These are phyloP conservation scores for Mycena belliarum DNA, from an alignment of 768 basidiomycete species.

Conservation along the genomic window DNA sequence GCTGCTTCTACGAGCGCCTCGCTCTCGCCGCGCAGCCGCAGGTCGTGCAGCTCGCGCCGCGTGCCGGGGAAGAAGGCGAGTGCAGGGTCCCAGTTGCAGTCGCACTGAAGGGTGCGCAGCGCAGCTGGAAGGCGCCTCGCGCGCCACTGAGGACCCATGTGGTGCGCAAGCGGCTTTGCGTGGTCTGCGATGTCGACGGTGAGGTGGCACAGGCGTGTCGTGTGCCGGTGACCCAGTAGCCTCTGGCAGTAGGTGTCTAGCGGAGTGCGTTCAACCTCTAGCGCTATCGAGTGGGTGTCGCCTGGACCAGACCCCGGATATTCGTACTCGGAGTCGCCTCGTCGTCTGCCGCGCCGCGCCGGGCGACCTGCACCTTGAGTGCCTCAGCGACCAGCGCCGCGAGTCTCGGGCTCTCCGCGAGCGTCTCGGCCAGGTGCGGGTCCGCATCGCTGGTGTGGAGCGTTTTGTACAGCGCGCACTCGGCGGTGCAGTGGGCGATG, in stretches of 20 bases:
- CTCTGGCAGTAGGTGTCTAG: slow-evolving; percentile 47
- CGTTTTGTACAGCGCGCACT: slow-evolving; percentile 61
- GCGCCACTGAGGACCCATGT: slow-evolving; percentile 43
- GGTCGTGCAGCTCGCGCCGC: slow-evolving; percentile 49
- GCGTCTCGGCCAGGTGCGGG: slow-evolving; percentile 46
- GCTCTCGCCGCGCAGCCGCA: slow-evolving; percentile 49
- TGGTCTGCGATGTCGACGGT: slow-evolving; percentile 48
- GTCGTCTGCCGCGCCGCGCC: slow-evolving; percentile 25
- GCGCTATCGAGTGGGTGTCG: too few relatives aligned
- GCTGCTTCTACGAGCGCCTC: too few relatives aligned
- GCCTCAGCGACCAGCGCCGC: slow-evolving; percentile 53
- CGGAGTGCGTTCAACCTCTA: slow-evolving; percentile 3
- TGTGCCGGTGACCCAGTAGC: slow-evolving; percentile 50
- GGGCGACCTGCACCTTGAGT: slow-evolving; percentile 49
- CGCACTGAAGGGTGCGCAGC: slow-evolving; percentile 62
- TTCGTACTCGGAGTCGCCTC: slow-evolving; percentile 16
- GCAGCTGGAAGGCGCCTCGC: slow-evolving; percentile 59
- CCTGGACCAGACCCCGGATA: too few relatives aligned
- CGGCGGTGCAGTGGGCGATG: slow-evolving; percentile 55
- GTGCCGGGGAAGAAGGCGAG: slow-evolving; percentile 54
- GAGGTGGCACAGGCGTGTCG: slow-evolving; percentile 49
- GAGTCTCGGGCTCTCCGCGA: slow-evolving; percentile 49
- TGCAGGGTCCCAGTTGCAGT: slow-evolving; percentile 61
- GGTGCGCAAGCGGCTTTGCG: slow-evolving; percentile 29
- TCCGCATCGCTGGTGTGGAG: slow-evolving; percentile 45